phyloP scores from a whole-genome alignment of 805 yeast genomes.

The Yamadazyma tumulicola region DNA sequence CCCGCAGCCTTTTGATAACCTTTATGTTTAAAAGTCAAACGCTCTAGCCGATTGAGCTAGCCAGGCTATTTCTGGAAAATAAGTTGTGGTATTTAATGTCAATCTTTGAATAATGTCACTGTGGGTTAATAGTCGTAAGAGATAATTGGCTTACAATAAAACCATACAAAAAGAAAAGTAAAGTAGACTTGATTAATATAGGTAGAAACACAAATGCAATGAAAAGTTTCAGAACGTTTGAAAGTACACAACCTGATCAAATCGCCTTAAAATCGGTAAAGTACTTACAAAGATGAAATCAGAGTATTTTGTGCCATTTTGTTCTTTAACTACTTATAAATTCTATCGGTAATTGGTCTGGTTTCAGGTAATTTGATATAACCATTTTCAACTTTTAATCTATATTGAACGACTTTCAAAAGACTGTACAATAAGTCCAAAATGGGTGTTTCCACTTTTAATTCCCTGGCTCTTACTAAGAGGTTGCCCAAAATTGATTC shows the following conservation, averaged over 20 bases:
- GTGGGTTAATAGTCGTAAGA: too few species aligned
- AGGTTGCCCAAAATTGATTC: slow-evolving; percentile 40
- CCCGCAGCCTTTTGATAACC: slow-evolving; percentile 14
- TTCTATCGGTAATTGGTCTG: slow-evolving; percentile 10
- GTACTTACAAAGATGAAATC: too few species aligned
- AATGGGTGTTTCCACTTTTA: slow-evolving; percentile 51
- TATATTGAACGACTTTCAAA: slow-evolving; percentile 57
- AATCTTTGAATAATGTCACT: too few species aligned
- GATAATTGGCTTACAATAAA: too few species aligned
- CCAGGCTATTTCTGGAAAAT: slow-evolving; percentile 10
- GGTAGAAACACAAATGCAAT: too few species aligned
- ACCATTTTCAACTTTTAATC: slow-evolving; percentile 56
- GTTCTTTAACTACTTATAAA: slow-evolving; percentile 6
- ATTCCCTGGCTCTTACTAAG: slow-evolving; percentile 31
- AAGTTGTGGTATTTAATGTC: too few species aligned
- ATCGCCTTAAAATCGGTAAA: too few species aligned
- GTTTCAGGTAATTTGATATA: slow-evolving; percentile 8
- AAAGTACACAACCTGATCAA: too few species aligned
- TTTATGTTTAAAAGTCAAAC: slow-evolving; percentile 11
- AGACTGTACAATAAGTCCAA: slow-evolving; percentile 56
- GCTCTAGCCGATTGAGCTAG: slow-evolving; percentile 16
- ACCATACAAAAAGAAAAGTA: too few species aligned
- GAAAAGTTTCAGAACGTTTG: too few species aligned
- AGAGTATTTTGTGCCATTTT: too few species aligned
- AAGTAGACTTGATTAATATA: too few species aligned